Evolutionary conservation across 2,329 filamentous ascomycete genomes (phyloP).

Genomic region (Rutstroemia sydowiana): DNA sequence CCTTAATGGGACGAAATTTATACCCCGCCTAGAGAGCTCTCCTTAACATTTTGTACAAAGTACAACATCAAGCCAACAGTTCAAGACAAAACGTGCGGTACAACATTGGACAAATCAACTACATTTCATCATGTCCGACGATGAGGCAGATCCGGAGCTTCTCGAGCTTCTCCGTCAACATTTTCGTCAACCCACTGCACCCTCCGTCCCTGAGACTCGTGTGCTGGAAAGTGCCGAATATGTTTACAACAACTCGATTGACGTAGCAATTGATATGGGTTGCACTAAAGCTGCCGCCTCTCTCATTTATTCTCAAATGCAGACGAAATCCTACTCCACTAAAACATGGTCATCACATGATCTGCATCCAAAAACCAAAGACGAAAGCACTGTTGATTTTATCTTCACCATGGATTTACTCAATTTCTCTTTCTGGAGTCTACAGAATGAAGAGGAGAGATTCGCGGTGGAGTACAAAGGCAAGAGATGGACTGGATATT

Average conservation of each 20-base stretch:
- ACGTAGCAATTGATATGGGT: conserved; percentile 80
- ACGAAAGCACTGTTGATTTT: conserved; percentile 76
- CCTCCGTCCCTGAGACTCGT: conserved; percentile 63
- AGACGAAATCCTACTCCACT: conserved; percentile 74
- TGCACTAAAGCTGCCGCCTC: conserved; percentile 77
- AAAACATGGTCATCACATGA: conserved; percentile 83
- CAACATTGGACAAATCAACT: neutral
- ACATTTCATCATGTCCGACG: conserved; percentile 67
- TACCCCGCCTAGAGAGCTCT: neutral
- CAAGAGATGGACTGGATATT: conserved; percentile 86
- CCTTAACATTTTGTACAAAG: neutral
- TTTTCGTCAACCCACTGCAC: conserved; percentile 50
- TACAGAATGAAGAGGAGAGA: conserved; percentile 54
- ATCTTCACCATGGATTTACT: conserved; percentile 96
- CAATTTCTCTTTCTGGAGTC: conserved; percentile 97
- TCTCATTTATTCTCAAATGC: conserved; percentile 74
- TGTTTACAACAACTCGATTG: conserved; percentile 86
- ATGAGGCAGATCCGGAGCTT: conserved; percentile 83
- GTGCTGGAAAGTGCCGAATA: conserved; percentile 78
- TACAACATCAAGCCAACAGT: neutral
- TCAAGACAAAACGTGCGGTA: too few species aligned
- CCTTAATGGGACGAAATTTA: neutral
- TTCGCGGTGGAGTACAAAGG: conserved; percentile 79
- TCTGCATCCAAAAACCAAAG: conserved; percentile 76
- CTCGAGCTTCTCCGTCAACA: conserved; percentile 79